phyloP scores from a whole-genome alignment of 2,329 filamentous ascomycete genomes.

The Hymenotorrendiella dingleyae region DNA sequence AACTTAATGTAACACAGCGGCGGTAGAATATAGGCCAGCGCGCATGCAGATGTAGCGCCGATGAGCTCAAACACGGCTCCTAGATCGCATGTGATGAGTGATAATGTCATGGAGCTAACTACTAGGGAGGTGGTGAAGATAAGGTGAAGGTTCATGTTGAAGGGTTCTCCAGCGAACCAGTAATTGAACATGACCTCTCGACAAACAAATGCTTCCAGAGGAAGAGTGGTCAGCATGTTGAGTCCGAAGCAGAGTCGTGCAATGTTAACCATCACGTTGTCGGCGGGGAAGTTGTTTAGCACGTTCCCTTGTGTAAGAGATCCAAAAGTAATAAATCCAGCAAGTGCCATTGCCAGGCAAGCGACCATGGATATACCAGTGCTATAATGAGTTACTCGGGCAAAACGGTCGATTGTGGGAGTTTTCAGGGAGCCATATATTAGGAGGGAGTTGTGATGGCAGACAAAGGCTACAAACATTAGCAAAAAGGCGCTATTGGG shows the following conservation, averaged over 20 bases:
- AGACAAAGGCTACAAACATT: slow-evolving; percentile 53
- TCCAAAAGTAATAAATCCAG: slow-evolving; percentile 89
- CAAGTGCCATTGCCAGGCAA: slow-evolving; percentile 80
- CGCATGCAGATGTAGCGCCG: slow-evolving; percentile 88
- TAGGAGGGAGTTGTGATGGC: slow-evolving; percentile 90
- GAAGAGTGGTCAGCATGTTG: slow-evolving; percentile 97
- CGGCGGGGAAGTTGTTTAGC: slow-evolving; percentile 90
- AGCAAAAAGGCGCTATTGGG: slow-evolving; percentile 22
- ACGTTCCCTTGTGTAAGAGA: slow-evolving; percentile 91
- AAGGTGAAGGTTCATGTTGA: slow-evolving; percentile 72
- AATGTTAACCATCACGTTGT: slow-evolving; percentile 91
- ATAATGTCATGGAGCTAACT: slow-evolving; percentile 68
- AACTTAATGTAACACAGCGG: slow-evolving; percentile 94
- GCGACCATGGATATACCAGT: slow-evolving; percentile 87
- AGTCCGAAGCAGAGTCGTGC: slow-evolving; percentile 92
- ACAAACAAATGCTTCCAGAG: slow-evolving; percentile 95
- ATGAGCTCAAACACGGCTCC: slow-evolving; percentile 94
- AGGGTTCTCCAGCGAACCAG: slow-evolving; percentile 57
- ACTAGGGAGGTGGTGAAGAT: slow-evolving; percentile 81
- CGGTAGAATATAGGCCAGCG: slow-evolving; percentile 90
- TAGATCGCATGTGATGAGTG: slow-evolving; percentile 84
- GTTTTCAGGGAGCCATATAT: slow-evolving; percentile 95
- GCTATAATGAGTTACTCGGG: slow-evolving; percentile 87
- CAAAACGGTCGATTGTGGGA: slow-evolving; percentile 92
- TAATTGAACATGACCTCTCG: slow-evolving; percentile 94